These are phyloP conservation scores for Allium sativum DNA, from an alignment of 106 monocot species.

Conservation along the genomic window DNA sequence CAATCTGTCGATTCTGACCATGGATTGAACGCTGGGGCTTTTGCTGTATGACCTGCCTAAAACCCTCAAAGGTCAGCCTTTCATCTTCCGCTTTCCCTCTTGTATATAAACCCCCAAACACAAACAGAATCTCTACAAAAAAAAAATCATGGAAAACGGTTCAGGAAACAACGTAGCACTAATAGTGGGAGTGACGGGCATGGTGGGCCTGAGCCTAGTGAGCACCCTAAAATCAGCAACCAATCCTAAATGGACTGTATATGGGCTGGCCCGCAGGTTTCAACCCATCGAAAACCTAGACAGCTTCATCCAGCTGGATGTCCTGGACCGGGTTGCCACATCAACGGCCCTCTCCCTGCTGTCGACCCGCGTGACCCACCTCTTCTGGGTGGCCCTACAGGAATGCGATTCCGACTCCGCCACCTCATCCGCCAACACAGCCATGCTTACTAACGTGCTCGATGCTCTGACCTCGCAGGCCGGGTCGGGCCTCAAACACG, in stretches of 20 bases:
- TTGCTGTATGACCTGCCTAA: too few species aligned
- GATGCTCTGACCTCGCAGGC: neutral
- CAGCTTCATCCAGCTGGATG: conserved; percentile 10
- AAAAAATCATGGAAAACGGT: neutral
- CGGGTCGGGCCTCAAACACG: conserved; percentile 12
- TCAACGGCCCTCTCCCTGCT: neutral
- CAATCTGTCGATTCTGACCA: too few species aligned
- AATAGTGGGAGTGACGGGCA: conserved; percentile 6
- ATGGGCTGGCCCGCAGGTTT: conserved; percentile 3
- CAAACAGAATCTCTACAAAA: too few species aligned
- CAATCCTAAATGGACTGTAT: neutral
- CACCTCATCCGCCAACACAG: conserved; percentile 9
- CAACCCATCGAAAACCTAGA: neutral
- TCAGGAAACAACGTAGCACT: neutral
- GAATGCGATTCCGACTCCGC: neutral
- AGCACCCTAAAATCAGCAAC: neutral
- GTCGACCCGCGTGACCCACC: conserved; percentile 8
- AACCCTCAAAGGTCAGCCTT: too few species aligned
- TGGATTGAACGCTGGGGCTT: too few species aligned
- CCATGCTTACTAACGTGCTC: conserved; percentile 15
- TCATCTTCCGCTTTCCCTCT: too few species aligned
- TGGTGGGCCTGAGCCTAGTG: conserved; percentile 7
- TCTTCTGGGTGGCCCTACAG: conserved; percentile 13
- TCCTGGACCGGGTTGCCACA: conserved; percentile 1
- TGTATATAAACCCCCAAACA: too few species aligned